phyloP scores from a whole-genome alignment of 495 filamentous ascomycete genomes.

The Tuber brumale region DNA sequence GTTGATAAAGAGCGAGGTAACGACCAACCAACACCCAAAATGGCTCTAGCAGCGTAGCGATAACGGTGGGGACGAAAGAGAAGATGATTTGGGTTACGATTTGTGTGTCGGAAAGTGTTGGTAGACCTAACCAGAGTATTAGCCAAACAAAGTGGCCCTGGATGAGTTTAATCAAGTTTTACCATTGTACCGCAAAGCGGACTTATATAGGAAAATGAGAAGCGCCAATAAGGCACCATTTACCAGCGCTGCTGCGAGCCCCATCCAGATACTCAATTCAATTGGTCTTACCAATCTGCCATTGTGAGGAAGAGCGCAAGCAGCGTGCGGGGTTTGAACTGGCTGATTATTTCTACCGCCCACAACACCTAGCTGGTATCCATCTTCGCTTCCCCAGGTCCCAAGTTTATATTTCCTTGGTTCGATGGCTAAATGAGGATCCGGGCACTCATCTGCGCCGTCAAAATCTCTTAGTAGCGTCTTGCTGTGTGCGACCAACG shows the following conservation, averaged over 20 bases:
- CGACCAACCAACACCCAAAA: slow-evolving; percentile 48
- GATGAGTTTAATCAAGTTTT: background rate
- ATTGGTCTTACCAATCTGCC: slow-evolving; percentile 5
- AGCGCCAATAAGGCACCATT: background rate
- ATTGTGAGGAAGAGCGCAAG: no score
- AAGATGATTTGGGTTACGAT: slow-evolving; percentile 44
- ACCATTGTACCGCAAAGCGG: slow-evolving; percentile 16
- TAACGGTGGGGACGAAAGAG: slow-evolving; percentile 47
- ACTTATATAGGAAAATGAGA: slow-evolving; percentile 12
- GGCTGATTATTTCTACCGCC: background rate
- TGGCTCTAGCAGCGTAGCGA: slow-evolving; percentile 48
- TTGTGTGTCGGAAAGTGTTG: slow-evolving; percentile 42
- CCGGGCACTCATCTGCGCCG: slow-evolving; percentile 21
- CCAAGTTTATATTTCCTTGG: slow-evolving; percentile 10
- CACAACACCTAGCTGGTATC: slow-evolving; percentile 17
- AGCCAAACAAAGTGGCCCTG: background rate
- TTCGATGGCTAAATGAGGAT: background rate
- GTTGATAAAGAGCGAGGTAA: slow-evolving; percentile 46
- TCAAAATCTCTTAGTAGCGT: slow-evolving; percentile 21
- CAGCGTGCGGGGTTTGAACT: background rate
- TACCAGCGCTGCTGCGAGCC: slow-evolving; percentile 1
- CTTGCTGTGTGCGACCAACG: slow-evolving; percentile 30
- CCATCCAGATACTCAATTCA: slow-evolving; percentile 7
- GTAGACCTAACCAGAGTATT: slow-evolving; percentile 41
- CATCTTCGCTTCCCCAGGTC: slow-evolving; percentile 10